Base-by-base conservation (phyloP, 331 rosid species). In the Quercus phellos region DNA sequence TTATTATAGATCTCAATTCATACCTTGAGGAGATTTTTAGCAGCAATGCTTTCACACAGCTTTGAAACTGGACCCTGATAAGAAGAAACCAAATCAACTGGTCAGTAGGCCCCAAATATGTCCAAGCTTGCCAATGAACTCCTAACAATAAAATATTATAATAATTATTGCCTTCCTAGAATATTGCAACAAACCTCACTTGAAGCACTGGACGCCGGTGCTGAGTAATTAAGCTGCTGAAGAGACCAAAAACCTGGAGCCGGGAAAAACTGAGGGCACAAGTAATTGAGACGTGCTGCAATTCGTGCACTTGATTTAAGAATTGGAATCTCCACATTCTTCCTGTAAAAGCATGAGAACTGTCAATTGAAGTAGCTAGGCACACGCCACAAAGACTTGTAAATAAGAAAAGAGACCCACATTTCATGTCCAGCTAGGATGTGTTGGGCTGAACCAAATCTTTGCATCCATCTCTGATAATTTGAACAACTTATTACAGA, bases 11-110 rank as follows among this genome's bases (percentile, higher is more conserved):
- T 32, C 3, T 64, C 46, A 60, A 79, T 77, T 32, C 86, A 53
- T 87, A 94, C 99, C 99, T 94, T 94, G 9, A 90, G 94, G 77
- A 94, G 97, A 89, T 92, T 92, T 86, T 92, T 89, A 26, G 97
- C 97, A 16, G 88, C 77, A 76, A 79, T 84, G 73, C 86, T 82
- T 71, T 87, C 87, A 75, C 83, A 75, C 75, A 55, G 77, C 78
- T 83, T 85, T 55, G 84, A 81, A 56, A 68, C 73, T 46, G 91
- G 84, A 80, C 70, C 87, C 99, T 94, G 90, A 81, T 70, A 78
- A 67, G 77, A 51, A 27, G 17, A 69, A 81, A 80, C 46, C 61
- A 80, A 69, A 80, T 51, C 50, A 46, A 34, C 34, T 10, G 27
- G 75, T n/a, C 74, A 76, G 74, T 71, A 16, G 64, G 73, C 21